phyloP scores from a whole-genome alignment of 2,329 filamentous ascomycete genomes.

The Talaromyces sp. region DNA sequence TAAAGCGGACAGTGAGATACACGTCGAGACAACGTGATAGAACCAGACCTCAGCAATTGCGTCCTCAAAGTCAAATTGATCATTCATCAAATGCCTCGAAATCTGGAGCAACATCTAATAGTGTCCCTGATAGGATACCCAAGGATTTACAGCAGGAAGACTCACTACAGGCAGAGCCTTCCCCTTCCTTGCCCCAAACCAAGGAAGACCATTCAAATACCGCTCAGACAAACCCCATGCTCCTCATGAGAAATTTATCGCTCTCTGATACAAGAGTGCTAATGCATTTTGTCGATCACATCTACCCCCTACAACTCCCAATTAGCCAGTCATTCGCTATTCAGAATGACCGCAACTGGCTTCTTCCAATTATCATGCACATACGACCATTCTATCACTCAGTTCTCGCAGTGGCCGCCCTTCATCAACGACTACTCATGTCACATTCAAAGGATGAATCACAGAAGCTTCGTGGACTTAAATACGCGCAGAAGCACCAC shows the following conservation, averaged over 20 bases:
- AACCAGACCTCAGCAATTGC: not conserved
- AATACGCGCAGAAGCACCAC: conserved; percentile 1
- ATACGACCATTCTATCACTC: conserved; percentile 6
- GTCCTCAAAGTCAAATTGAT: not conserved
- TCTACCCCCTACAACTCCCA: not conserved
- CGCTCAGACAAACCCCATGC: not conserved
- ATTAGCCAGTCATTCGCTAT: not conserved
- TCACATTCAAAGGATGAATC: not conserved
- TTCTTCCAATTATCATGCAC: conserved; percentile 2
- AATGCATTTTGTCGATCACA: conserved; percentile 4
- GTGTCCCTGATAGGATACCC: too few species aligned
- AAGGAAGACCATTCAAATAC: not conserved
- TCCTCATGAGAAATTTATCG: not conserved
- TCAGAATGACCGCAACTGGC: not conserved
- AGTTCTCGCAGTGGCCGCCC: not conserved
- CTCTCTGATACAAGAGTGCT: conserved; percentile 3
- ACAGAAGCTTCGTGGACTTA: not conserved
- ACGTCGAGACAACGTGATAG: conserved; percentile 2
- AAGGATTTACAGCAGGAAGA: not conserved
- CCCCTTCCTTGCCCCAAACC: not conserved
- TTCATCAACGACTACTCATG: conserved; percentile 1
- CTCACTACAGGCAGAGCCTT: not conserved
- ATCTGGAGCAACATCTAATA: too few species aligned
- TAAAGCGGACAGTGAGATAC: conserved; percentile 3
- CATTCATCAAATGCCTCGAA: not conserved